A percentile compares a stretch with the other conserved stretches of the same genome.
These are phyloP conservation scores for Daedaleopsis sinensis DNA, from an alignment of 768 basidiomycete genomes.

Conservation along the genomic window DNA sequence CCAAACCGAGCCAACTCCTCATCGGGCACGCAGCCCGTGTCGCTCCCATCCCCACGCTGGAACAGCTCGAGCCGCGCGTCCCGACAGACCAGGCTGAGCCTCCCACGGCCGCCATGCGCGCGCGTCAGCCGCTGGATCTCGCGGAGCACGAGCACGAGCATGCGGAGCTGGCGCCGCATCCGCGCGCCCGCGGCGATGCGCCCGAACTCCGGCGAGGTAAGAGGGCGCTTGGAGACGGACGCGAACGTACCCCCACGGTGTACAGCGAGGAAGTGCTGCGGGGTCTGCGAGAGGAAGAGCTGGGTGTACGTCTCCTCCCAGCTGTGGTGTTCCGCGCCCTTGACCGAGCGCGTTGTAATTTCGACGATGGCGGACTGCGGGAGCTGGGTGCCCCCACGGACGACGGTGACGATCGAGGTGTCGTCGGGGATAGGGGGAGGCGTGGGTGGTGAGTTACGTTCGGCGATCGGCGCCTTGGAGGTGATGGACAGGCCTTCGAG, in stretches of 20 bases:
- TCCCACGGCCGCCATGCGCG: constrained; percentile 51
- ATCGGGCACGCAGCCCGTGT: constrained; percentile 49
- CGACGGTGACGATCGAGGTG: constrained; percentile 19
- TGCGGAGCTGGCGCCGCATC: constrained; percentile 33
- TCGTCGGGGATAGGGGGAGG: not conserved
- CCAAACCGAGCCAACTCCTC: constrained; percentile 36
- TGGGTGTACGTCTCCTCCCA: constrained; percentile 68
- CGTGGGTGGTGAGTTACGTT: not conserved
- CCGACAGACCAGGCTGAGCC: constrained; percentile 58
- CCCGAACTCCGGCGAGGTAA: constrained; percentile 20
- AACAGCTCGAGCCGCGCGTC: constrained; percentile 49
- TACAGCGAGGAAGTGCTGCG: constrained; percentile 56
- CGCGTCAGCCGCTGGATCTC: constrained; percentile 50
- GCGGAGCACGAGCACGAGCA: constrained; percentile 31
- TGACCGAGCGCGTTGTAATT: constrained; percentile 27
- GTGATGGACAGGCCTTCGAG: constrained; percentile 2
- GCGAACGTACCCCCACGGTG: constrained; percentile 58
- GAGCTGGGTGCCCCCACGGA: constrained; percentile 30
- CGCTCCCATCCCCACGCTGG: constrained; percentile 39
- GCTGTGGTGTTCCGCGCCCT: constrained; percentile 26
- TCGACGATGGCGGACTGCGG: constrained; percentile 41
- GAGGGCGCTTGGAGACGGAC: constrained; percentile 45
- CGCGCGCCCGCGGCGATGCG: constrained; percentile 21
- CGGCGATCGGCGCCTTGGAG: not conserved
- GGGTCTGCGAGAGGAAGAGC: constrained; percentile 69